Conservation (phyloP, 2,329 filamentous ascomycete species). For the Raffaelea albimanens region DNA sequence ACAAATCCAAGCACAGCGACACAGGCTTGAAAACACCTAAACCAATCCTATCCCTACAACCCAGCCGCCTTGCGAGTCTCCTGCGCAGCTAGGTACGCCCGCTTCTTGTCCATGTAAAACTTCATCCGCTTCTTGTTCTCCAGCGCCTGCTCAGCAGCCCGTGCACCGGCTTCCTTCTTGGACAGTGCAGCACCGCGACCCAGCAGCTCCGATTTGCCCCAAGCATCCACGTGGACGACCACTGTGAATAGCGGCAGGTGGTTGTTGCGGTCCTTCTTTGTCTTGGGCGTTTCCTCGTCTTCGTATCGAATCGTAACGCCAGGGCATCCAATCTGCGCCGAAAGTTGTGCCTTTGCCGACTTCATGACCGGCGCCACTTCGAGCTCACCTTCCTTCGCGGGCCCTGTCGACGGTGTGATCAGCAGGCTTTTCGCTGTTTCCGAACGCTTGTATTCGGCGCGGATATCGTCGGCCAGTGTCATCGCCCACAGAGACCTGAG, state of each 20-base stretch:
- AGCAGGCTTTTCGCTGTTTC: too few relatives aligned
- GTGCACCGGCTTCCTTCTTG: slow-evolving; percentile 60
- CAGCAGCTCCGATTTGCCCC: slow-evolving; percentile 54
- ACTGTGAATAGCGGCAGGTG: slow-evolving; percentile 52
- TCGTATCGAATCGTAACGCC: slow-evolving; percentile 54
- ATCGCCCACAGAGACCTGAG: slow-evolving; percentile 65
- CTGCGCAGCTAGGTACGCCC: slow-evolving; percentile 26
- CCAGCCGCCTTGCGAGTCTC: slow-evolving; percentile 8
- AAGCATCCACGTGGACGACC: slow-evolving; percentile 57
- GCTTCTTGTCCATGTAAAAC: slow-evolving; percentile 37
- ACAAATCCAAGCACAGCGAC: too few relatives aligned
- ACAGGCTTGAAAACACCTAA: too few relatives aligned
- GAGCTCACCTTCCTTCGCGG: too few relatives aligned
- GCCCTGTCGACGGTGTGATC: too few relatives aligned
- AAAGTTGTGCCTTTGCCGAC: slow-evolving; percentile 42
- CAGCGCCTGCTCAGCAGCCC: slow-evolving; percentile 55
- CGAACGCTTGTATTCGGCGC: slow-evolving; percentile 26
- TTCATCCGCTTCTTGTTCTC: slow-evolving; percentile 56
- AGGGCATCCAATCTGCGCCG: slow-evolving; percentile 41
- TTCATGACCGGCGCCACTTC: background rate
- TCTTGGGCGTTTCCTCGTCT: slow-evolving; percentile 38
- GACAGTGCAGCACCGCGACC: slow-evolving; percentile 54
- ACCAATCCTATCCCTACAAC: too few relatives aligned
- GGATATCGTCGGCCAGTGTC: slow-evolving; percentile 48
- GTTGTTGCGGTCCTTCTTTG: slow-evolving; percentile 42